Evolutionary conservation across 768 basidiomycete genomes (phyloP).

Genomic region (Boletus reticuloceps): DNA sequence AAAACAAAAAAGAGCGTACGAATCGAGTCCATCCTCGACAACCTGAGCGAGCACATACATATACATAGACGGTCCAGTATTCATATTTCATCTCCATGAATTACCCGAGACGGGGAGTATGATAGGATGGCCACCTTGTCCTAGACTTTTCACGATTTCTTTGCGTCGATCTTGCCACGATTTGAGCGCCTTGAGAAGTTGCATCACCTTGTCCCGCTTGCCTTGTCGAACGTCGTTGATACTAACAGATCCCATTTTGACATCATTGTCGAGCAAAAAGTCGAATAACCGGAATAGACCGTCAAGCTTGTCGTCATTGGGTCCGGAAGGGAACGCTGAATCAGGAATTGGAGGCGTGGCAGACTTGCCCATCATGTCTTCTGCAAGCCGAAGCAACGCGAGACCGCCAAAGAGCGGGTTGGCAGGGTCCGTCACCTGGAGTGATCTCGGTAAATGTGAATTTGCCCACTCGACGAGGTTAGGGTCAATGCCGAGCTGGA

Average conservation of each 20-base stretch:
- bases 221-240: slow-evolving; percentile 91
- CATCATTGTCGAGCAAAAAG: slow-evolving; percentile 87
- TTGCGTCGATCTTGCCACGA: slow-evolving; percentile 77
- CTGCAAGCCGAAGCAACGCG: slow-evolving; percentile 80
- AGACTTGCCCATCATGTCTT: slow-evolving; percentile 68
- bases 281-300: slow-evolving; percentile 90
- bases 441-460: slow-evolving; percentile 62
- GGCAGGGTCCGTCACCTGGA: slow-evolving; percentile 50
- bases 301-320: slow-evolving; percentile 77
- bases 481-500: slow-evolving; percentile 37
- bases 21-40: slow-evolving; percentile 13
- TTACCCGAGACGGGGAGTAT: slow-evolving; percentile 5
- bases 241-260: slow-evolving; percentile 87
- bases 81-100: neutral
- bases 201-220: slow-evolving; percentile 75
- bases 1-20: slow-evolving; percentile 23
- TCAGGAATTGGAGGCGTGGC: slow-evolving; percentile 73
- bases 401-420: slow-evolving; percentile 62
- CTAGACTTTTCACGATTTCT: slow-evolving; percentile 53
- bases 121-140: slow-evolving; percentile 28
- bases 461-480: slow-evolving; percentile 89
- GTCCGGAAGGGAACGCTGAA: slow-evolving; percentile 67
- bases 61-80: neutral
- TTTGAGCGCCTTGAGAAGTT: slow-evolving; percentile 74
- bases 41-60: neutral